phyloP scores from a whole-genome alignment of 768 basidiomycete genomes.

The Rhodosporidiobolus sp. region DNA sequence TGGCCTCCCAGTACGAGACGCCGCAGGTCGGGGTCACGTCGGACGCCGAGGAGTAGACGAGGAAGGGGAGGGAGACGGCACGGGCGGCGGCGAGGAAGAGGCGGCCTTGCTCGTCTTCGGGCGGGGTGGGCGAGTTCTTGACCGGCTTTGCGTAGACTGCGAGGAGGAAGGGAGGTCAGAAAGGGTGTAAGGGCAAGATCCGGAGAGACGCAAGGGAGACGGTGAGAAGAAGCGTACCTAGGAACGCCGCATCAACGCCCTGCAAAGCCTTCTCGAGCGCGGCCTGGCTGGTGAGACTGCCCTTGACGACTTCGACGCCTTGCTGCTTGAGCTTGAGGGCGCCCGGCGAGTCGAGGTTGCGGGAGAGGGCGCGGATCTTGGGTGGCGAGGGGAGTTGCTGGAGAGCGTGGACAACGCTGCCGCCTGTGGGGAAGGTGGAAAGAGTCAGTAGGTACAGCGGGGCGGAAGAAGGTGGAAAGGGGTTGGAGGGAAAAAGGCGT shows the following conservation, averaged over 20 bases:
- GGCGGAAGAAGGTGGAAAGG: constrained; percentile 6
- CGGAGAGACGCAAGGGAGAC: not conserved
- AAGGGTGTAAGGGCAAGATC: too few relatives aligned
- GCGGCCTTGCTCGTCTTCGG: constrained; percentile 42
- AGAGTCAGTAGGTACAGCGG: not conserved
- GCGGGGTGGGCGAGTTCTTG: constrained; percentile 17
- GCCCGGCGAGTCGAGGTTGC: constrained; percentile 36
- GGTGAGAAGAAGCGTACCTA: constrained; percentile 34
- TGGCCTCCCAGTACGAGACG: constrained; percentile 46
- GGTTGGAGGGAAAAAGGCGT: constrained; percentile 9
- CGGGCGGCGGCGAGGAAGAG: constrained; percentile 44
- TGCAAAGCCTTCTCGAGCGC: constrained; percentile 35
- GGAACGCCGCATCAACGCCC: constrained; percentile 42
- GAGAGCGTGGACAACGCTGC: not conserved
- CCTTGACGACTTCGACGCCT: constrained; percentile 42
- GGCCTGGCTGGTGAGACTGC: constrained; percentile 24
- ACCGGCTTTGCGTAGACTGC: constrained; percentile 2
- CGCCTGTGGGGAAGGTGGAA: not conserved
- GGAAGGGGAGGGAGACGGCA: constrained; percentile 36
- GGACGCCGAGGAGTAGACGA: constrained; percentile 45
- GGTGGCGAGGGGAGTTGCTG: not conserved
- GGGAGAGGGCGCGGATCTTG: constrained; percentile 35
- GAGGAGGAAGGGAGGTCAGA: too few relatives aligned
- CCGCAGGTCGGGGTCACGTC: constrained; percentile 34
- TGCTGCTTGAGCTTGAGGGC: constrained; percentile 35